phyloP scores from a whole-genome alignment of 805 yeast genomes.

The Torulaspora delbrueckii region DNA sequence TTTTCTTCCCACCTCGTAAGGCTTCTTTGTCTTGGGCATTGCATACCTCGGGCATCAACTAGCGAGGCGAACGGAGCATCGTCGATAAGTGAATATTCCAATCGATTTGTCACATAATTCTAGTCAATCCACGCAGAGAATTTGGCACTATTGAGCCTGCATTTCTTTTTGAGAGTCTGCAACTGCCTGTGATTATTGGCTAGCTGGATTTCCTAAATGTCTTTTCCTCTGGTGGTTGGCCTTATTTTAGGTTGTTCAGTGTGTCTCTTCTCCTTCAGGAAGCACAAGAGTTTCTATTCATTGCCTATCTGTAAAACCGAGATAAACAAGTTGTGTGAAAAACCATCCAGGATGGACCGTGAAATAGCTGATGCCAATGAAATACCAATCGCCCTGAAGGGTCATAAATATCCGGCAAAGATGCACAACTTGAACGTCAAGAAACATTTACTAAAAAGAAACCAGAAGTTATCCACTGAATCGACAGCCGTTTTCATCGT shows the following conservation, averaged over 20 bases:
- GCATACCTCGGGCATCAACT: background rate
- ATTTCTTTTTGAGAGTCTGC: background rate
- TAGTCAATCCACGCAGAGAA: background rate
- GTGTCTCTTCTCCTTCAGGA: constrained; percentile 3
- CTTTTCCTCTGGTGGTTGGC: background rate
- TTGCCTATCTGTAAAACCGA: background rate
- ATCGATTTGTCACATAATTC: background rate
- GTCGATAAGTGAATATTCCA: background rate
- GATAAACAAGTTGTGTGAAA: background rate
- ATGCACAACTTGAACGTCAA: constrained; percentile 59
- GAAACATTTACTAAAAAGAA: constrained; percentile 34
- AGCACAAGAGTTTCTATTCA: background rate
- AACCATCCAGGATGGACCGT: background rate
- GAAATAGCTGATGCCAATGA: constrained; percentile 19
- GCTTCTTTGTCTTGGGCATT: background rate
- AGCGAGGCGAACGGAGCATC: background rate
- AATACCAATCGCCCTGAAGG: constrained; percentile 20
- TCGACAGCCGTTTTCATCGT: constrained; percentile 50
- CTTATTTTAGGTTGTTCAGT: constrained; percentile 6
- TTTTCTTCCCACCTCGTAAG: background rate
- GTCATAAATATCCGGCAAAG: constrained; percentile 74
- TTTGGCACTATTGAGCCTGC: background rate
- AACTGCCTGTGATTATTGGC: background rate
- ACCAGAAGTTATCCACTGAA: constrained; percentile 22
- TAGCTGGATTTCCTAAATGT: background rate